phyloP scores from a whole-genome alignment of 2,329 filamentous ascomycete species.

The Sclerotinia minor region DNA sequence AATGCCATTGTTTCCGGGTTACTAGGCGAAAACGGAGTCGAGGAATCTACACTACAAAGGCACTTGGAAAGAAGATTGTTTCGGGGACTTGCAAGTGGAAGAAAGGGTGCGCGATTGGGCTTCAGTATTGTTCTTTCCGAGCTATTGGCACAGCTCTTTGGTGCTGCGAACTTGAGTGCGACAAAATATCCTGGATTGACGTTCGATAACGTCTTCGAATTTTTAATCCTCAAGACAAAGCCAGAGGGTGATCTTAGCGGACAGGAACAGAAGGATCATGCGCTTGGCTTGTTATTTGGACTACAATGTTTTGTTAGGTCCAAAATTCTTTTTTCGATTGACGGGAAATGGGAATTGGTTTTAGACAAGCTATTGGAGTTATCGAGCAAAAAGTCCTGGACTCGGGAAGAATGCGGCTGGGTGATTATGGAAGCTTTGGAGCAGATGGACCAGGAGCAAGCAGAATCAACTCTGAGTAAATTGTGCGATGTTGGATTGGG shows the following conservation, averaged over 20 bases:
- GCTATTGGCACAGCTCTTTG: slow-evolving; percentile 70
- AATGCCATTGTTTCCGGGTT: slow-evolving; percentile 59
- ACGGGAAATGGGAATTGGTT: slow-evolving; percentile 65
- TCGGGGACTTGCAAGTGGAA: slow-evolving; percentile 82
- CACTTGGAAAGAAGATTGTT: slow-evolving; percentile 71
- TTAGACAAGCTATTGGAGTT: slow-evolving; percentile 72
- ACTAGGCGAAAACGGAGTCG: slow-evolving; percentile 50
- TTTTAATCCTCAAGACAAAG: slow-evolving; percentile 57
- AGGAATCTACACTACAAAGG: slow-evolving; percentile 55
- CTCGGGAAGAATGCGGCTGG: slow-evolving; percentile 84
- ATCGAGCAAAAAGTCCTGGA: slow-evolving; percentile 80
- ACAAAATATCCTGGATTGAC: slow-evolving; percentile 56
- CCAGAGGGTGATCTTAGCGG: slow-evolving; percentile 54
- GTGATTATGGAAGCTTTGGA: slow-evolving; percentile 72
- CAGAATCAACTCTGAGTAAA: slow-evolving; percentile 61
- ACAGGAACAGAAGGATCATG: slow-evolving; percentile 82
- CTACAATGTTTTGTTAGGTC: slow-evolving; percentile 84
- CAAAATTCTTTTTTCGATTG: slow-evolving; percentile 62
- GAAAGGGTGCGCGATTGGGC: slow-evolving; percentile 83
- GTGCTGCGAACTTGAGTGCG: slow-evolving; percentile 46
- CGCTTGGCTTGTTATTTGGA: slow-evolving; percentile 84
- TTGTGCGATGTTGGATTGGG: slow-evolving; percentile 66
- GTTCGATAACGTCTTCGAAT: slow-evolving; percentile 56
- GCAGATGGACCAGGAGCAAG: slow-evolving; percentile 57
- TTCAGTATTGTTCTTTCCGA: slow-evolving; percentile 89